Conservation (phyloP, 345 rosid species). For the Mallotus nudiflorus region DNA sequence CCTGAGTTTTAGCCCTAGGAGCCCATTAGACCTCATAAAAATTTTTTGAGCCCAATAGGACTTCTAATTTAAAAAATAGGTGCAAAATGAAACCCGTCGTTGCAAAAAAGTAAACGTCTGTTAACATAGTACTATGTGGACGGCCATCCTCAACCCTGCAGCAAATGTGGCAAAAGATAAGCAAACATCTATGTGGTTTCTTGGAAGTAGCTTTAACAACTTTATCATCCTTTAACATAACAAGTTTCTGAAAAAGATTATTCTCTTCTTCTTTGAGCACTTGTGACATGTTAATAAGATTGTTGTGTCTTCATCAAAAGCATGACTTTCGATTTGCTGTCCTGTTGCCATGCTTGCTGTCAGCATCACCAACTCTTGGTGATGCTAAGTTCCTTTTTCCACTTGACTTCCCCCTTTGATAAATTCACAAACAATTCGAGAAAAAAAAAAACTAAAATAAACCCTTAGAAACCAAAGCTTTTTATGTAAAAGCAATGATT, state of each 20-base stretch:
- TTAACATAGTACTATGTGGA: too few relatives aligned
- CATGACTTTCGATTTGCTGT: conserved; percentile 49
- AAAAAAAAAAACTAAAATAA: not conserved
- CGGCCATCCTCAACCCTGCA: too few relatives aligned
- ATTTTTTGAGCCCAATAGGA: too few relatives aligned
- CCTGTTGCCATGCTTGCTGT: conserved; percentile 41
- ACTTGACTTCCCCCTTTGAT: conserved; percentile 82
- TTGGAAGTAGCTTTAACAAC: conserved; percentile 88
- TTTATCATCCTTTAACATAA: conserved; percentile 85
- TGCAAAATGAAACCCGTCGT: too few relatives aligned
- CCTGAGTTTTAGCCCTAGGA: too few relatives aligned
- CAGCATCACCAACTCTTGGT: conserved; percentile 31
- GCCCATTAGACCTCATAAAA: too few relatives aligned
- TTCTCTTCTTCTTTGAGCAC: conserved; percentile 99
- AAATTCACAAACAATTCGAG: not conserved
- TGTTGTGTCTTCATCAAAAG: conserved; percentile 90
- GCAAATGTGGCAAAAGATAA: too few relatives aligned
- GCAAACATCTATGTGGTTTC: conserved; percentile 79
- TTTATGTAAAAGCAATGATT: not conserved
- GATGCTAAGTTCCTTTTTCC: conserved; percentile 76
- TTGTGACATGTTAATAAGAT: conserved; percentile 78
- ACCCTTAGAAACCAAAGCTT: conserved; percentile 11
- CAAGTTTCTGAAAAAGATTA: conserved; percentile 73
- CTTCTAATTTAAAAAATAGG: too few relatives aligned
- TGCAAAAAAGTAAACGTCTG: too few relatives aligned